phyloP scores from a whole-genome alignment of 2,329 filamentous ascomycete genomes.

The Alternaria ethzedia region DNA sequence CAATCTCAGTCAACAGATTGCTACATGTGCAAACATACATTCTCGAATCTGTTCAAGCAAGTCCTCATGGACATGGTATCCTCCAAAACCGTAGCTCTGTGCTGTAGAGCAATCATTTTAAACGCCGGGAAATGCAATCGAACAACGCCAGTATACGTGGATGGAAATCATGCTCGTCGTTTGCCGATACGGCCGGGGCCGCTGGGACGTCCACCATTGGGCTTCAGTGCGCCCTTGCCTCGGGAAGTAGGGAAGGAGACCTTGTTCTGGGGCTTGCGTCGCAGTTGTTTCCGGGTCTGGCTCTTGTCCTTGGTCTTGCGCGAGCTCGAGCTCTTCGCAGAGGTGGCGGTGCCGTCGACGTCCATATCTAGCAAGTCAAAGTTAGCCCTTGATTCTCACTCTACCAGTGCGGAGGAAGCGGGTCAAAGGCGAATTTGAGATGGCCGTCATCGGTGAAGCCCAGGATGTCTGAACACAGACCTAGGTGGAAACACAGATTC shows the following conservation, averaged over 20 bases:
- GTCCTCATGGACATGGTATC: slow-evolving; percentile 34
- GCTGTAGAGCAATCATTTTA: slow-evolving; percentile 21
- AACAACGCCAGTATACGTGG: slow-evolving; percentile 22
- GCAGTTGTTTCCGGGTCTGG: slow-evolving; percentile 45
- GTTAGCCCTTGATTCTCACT: slow-evolving; percentile 46
- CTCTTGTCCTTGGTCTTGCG: slow-evolving; percentile 44
- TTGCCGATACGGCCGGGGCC: slow-evolving; percentile 36
- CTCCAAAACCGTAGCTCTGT: slow-evolving; percentile 19
- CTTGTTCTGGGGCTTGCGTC: slow-evolving; percentile 48
- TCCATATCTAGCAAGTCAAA: slow-evolving; percentile 47
- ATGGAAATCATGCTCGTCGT: slow-evolving; percentile 28
- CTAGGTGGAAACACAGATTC: slow-evolving; percentile 48
- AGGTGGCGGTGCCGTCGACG: slow-evolving; percentile 38
- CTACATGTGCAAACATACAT: background rate
- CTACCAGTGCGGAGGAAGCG: slow-evolving; percentile 39
- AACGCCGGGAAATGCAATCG: slow-evolving; percentile 36
- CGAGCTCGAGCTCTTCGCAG: slow-evolving; percentile 22
- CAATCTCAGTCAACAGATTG: background rate
- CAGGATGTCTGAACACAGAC: slow-evolving; percentile 48
- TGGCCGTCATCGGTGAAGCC: slow-evolving; percentile 46
- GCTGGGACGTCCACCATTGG: slow-evolving; percentile 24
- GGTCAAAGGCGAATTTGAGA: slow-evolving; percentile 47
- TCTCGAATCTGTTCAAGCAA: background rate
- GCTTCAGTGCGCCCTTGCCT: slow-evolving; percentile 46
- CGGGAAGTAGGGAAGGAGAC: slow-evolving; percentile 46